Percentiles rank a stretch among this genome's conserved stretches.
Evolutionary conservation across 2,329 filamentous ascomycete species (phyloP).

Genomic region (Remersonia thermophila): DNA sequence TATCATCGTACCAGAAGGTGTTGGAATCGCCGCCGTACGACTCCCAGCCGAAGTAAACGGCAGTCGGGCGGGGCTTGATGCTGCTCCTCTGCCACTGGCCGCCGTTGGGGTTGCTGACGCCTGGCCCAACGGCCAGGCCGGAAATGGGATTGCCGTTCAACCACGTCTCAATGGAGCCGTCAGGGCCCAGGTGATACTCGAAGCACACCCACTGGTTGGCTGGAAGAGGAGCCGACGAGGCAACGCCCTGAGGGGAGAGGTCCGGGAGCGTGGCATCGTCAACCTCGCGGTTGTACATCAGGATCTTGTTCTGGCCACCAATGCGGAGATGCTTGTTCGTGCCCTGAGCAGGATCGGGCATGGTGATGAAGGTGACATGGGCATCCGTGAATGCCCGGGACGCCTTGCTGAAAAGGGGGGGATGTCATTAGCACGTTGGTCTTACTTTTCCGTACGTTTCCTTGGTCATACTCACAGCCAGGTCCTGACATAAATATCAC

Average conservation of each 20-base stretch:
- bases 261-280: slow-evolving; percentile 51
- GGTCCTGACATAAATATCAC: slow-evolving; percentile 44
- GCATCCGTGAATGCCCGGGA: slow-evolving; percentile 43
- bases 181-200: slow-evolving; percentile 46
- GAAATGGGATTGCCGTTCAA: slow-evolving; percentile 38
- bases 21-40: slow-evolving; percentile 47
- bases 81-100: slow-evolving; percentile 39
- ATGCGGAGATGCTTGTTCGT: slow-evolving; percentile 48
- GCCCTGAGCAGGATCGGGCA: slow-evolving; percentile 45
- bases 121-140: slow-evolving; percentile 36
- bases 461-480: slow-evolving; percentile 35
- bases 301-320: slow-evolving; percentile 45
- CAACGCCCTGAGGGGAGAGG: slow-evolving; percentile 46
- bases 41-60: slow-evolving; percentile 51
- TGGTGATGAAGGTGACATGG: slow-evolving; percentile 52
- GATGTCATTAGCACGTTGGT: slow-evolving; percentile 12
- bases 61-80: slow-evolving; percentile 39
- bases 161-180: slow-evolving; percentile 50
- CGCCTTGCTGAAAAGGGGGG: slow-evolving; percentile 32
- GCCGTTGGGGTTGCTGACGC: slow-evolving; percentile 37
- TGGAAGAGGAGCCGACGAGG: slow-evolving; percentile 37
- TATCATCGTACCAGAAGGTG: slow-evolving; percentile 52
- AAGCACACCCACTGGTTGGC: slow-evolving; percentile 45
- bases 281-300: slow-evolving; percentile 53
- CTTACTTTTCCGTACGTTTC: not conserved